Percentiles rank a stretch among this genome's conserved stretches.
Conservation (phyloP, 345 rosid genomes). For the Camelina hispida region DNA sequence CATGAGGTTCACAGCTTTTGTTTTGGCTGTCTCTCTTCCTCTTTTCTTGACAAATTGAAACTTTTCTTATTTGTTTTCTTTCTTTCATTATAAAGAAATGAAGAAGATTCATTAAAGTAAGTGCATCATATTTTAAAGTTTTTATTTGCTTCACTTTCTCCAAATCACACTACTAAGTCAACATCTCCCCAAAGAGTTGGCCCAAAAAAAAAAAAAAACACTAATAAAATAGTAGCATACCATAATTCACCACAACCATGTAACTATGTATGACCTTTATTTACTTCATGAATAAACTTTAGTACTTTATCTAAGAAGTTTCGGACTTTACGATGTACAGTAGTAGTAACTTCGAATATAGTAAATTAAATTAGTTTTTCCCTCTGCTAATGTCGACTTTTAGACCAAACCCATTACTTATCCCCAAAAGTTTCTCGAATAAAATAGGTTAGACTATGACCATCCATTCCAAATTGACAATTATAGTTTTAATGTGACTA, state of each 20-base stretch:
- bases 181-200: constrained; percentile 31
- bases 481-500: not conserved
- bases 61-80: constrained; percentile 16
- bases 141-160: constrained; percentile 30
- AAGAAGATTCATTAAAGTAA: constrained; percentile 27
- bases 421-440: not conserved
- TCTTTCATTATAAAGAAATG: not conserved
- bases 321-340: not conserved
- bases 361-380: not conserved
- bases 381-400: not conserved
- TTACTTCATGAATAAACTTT: not conserved
- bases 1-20: constrained; percentile 47
- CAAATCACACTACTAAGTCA: constrained; percentile 34
- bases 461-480: not conserved
- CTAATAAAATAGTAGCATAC: not conserved
- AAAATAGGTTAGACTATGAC: not conserved
- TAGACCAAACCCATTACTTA: not conserved
- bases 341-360: not conserved
- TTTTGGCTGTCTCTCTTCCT: constrained; percentile 37
- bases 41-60: constrained; percentile 41
- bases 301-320: not conserved
- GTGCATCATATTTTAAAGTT: constrained; percentile 35
- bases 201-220: constrained; percentile 1
- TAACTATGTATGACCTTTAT: not conserved
- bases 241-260: not conserved